Percentiles rank a stretch among this genome's conserved stretches.
These are phyloP conservation scores for Sporobolomyces pararoseus DNA, from an alignment of 768 basidiomycete genomes.

Conservation along the genomic window DNA sequence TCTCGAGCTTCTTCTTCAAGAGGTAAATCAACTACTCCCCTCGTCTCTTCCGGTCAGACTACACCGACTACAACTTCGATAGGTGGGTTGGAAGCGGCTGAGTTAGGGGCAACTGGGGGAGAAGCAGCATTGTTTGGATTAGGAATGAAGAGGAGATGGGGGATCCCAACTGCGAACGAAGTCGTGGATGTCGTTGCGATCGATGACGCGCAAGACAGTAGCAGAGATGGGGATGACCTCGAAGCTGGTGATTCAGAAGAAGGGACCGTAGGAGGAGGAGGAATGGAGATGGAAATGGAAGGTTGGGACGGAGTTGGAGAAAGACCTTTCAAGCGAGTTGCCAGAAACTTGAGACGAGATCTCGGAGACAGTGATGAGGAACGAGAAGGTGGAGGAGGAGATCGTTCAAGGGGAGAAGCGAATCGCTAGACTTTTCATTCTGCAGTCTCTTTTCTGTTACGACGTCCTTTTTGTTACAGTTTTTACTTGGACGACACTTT, in stretches of 20 bases:
- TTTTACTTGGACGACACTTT: no score
- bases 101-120: neutral
- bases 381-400: neutral
- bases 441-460: neutral
- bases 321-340: constrained; percentile 30
- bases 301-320: constrained; percentile 39
- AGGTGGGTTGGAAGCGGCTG: constrained; percentile 16
- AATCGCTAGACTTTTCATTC: neutral
- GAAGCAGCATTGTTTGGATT: constrained; percentile 18
- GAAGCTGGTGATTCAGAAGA: no score
- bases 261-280: neutral
- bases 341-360: neutral
- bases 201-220: neutral
- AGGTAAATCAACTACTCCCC: neutral
- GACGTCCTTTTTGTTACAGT: neutral
- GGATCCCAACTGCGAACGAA: neutral
- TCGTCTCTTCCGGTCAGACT: no score
- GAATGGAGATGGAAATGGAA: constrained; percentile 40
- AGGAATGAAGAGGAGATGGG: constrained; percentile 31
- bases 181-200: constrained; percentile 13
- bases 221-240: neutral
- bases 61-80: no score
- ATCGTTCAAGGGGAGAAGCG: neutral
- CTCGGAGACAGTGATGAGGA: neutral
- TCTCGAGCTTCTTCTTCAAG: neutral